Base-by-base conservation (phyloP, 129 eudicot species). In the Pulicaria dysenterica region DNA sequence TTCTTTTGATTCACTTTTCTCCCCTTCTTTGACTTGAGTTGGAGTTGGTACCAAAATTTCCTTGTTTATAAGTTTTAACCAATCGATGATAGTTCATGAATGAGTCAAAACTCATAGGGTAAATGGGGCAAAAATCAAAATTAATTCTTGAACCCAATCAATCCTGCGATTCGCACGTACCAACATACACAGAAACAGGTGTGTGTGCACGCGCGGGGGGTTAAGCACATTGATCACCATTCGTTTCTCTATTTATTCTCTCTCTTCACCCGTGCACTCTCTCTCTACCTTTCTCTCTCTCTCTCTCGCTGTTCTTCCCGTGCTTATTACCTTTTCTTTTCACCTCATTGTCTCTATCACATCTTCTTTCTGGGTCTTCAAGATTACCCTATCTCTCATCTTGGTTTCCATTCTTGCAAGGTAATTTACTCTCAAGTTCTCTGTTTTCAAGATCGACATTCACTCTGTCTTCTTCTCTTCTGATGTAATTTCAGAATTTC, bases 131-230 rank as follows among this genome's bases (percentile, higher is more conserved):
- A 24, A 24, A 24, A 24, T 24, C 31, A 24, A 24, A 24, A 24
- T 24, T 0, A 55, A 67, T 48, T 15, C 47, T 49, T 49, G 13
- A 67, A 36, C 12, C 47, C 59, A 84, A 76, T 85, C 59, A 84
- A 76, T 85, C 90, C 79, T 85, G 83, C 83, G 73, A 50, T 82
- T 68, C 73, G 67, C 79, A 82, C 85, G 77, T 81, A 85, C 56
- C 56, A 65, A 74, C 73, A 42, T 8, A 6, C n/a, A 73, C 49
- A 74, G 11, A 66, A 1, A 66, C 57, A 50, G 16, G 2, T 73
- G n/a, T 15, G 16, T 54, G 46, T 74, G 73, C 86, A 58, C 80
- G 77, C 86, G 73, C 60, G 73, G 67, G 14, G 78, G 76, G 65
- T 54, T 69, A 79, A 46, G 56, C 58, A 73, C 74, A 75, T 85